These are phyloP conservation scores for Globisporangium paddicum DNA, from an alignment of 352 stramenopile genomes.

Conservation along the genomic window DNA sequence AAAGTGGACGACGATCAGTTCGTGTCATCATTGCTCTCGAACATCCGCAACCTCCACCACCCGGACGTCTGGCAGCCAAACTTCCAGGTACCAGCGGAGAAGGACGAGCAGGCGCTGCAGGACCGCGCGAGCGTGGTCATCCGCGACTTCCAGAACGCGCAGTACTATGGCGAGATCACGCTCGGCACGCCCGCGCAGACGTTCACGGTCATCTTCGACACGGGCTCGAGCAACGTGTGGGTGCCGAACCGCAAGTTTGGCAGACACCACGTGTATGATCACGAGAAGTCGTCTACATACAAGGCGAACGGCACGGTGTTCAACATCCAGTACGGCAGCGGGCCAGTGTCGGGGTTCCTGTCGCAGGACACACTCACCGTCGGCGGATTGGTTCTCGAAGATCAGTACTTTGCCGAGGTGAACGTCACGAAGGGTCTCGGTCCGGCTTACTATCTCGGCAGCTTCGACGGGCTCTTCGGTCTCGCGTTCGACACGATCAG, in stretches of 20 bases:
- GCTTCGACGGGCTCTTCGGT: constrained; percentile 93
- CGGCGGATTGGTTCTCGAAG: constrained; percentile 23
- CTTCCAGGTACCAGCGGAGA: constrained; percentile 10
- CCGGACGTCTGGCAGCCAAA: constrained; percentile 46
- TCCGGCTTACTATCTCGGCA: constrained; percentile 83
- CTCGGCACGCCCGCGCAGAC: constrained; percentile 25
- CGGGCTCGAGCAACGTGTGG: constrained; percentile 29
- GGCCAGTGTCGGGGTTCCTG: constrained; percentile 73
- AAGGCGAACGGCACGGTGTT: constrained; percentile 70
- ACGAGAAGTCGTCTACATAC: constrained; percentile 57
- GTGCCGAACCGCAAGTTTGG: constrained; percentile 21
- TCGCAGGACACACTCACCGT: constrained; percentile 54
- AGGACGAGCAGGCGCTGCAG: constrained; percentile 4
- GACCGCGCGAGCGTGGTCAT: constrained; percentile 62
- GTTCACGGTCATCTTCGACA: constrained; percentile 33
- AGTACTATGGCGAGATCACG: constrained; percentile 92
- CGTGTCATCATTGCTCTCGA: constrained; percentile 43
- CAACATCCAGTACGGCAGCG: constrained; percentile 86
- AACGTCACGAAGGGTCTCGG: constrained; percentile 87
- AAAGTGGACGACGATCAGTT: constrained; percentile 67
- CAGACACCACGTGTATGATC: constrained; percentile 52
- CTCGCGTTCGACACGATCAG: constrained; percentile 85
- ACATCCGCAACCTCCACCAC: constrained; percentile 31
- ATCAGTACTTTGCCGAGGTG: constrained; percentile 85
- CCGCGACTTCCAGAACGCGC: constrained; percentile 90